Evolutionary conservation across 2,329 filamentous ascomycete genomes (phyloP), one percentile per base, ranked within the genome.

Genomic region (Colletotrichum sublineola): DNA sequence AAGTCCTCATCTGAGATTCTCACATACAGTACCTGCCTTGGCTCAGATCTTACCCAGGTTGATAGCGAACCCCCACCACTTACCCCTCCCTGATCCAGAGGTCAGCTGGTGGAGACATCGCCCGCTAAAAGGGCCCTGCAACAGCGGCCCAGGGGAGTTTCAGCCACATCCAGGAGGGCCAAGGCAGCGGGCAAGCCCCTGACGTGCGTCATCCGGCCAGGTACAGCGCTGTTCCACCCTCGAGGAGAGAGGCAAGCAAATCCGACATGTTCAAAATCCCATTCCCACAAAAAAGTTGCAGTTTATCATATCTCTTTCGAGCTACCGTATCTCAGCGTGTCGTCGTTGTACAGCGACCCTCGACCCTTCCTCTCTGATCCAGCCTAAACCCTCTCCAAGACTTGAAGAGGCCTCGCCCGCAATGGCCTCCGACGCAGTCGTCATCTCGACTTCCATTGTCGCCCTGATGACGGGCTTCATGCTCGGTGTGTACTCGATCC

Each of bases 391-490:
- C 9, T n/a, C 9, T 15, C n/a, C 48, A 29, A 65, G 5, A 36
- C n/a, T 29, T 5, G 36, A 33, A 56, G 36, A 33, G 31, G 20
- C n/a, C 14, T 33, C 60, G 24, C 46, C 24, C 44, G 42, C 53
- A 52, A 72, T 73, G 42, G 20, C 62, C 44, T 42, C 44, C 29
- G 67, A 73, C 14, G 31, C 63, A 53, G 86, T 95, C 70, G 85
- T 95, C 57, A 84, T 96, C 74, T 90, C 91, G 67, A 95, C 94
- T 24, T 91, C 91, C 75, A 88, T 97, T 74, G 84, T 96, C 68
- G 89, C 92, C 74, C 91, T 93, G 76, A 80, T 96, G 66, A 88
- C 90, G 1, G 95, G 95, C 77, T 97, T 96, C 83, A 90, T 95
- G 48, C 88, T 97, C 18, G 94, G 94, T 74, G 84, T 97, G 72